Evolutionary conservation across 1,139 yeast species (phyloP), one percentile per base, ranked within the genome.

Genomic region (Meyerozyma smithsonii): DNA sequence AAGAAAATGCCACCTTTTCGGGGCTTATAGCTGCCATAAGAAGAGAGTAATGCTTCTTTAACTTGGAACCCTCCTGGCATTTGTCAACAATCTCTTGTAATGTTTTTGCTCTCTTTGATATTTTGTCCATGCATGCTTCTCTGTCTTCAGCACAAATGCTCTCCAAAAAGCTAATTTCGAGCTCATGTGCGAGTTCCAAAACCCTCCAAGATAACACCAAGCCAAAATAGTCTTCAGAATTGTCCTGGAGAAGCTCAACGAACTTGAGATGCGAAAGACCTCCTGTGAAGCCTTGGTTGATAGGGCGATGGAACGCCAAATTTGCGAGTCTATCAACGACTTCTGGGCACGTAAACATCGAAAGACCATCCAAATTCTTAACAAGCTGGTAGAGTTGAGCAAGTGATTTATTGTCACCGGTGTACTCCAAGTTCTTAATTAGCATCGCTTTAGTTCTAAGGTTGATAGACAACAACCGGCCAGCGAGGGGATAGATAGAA

Each of bases 201-300:
- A 69, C 39, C 51, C 75, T 62, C 74, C 74, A 69, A 21, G 60
- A 52, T 16, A 58, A 51, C 3, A 69, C 39, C 10, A 64, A 41
- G 1, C 52, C 56, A 42, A 59, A 69, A 26, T 58, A 55, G 42
- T 64, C 56, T 8, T 44, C 30, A 5, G 39, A 35, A 37, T 49
- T 51, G 11, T 50, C 47, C 32, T 58, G 58, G 35, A 48, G 56
- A 16, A 61, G 42, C 43, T 69, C 73, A 25, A 62, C 55, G 41
- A 58, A 68, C 39, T 61, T 62, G 34, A 63, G 44, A 34, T 56
- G 52, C 46, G 64, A 62, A 36, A 54, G 61, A 2, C 64, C 64
- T 41, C 58, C 61, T 17, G 41, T 39, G 24, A 66, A 44, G 3
- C 47, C 57, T n/a, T 39, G 17, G 45, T 62, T 65, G 14, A 66